Percentiles rank a stretch among this genome's conserved stretches.
Evolutionary conservation across 208 protist genomes (phyloP).

Genomic region (Herpetomonas tarakana): DNA sequence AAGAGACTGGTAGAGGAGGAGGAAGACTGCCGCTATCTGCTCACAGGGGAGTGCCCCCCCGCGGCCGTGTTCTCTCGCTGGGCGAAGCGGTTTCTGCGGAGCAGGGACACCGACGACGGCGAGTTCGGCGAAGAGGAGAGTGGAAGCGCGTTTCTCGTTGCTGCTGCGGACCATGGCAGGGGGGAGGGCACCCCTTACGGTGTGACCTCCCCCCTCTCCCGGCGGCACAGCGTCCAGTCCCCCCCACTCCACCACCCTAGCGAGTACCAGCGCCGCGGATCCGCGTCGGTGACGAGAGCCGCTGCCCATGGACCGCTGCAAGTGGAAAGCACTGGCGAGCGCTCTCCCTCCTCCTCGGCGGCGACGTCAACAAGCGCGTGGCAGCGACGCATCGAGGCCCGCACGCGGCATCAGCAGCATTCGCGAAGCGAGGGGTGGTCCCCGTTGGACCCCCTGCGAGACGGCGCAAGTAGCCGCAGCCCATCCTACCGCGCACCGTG

Average conservation of each 20-base stretch:
- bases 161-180: not conserved
- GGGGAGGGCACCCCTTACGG: not conserved
- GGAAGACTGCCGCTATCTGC: constrained; percentile 20
- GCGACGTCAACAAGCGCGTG: too few relatives aligned
- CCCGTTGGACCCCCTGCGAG: not conserved
- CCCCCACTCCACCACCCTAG: not conserved
- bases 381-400: too few relatives aligned
- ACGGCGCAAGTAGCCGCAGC: not conserved
- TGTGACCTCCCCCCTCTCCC: not conserved
- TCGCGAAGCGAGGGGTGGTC: too few relatives aligned
- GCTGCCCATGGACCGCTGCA: not conserved
- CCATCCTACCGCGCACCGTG: not conserved
- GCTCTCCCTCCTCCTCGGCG: too few relatives aligned
- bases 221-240: not conserved
- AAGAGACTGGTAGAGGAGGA: constrained; percentile 18
- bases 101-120: not conserved
- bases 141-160: not conserved
- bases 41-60: constrained; percentile 21
- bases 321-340: too few relatives aligned
- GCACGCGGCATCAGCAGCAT: not conserved
- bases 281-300: too few relatives aligned
- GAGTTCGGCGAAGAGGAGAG: not conserved
- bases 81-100: constrained; percentile 13
- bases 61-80: constrained; percentile 23
- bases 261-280: too few relatives aligned